Base-by-base conservation (phyloP, 768 basidiomycete genomes). In the Calocybe indica region DNA sequence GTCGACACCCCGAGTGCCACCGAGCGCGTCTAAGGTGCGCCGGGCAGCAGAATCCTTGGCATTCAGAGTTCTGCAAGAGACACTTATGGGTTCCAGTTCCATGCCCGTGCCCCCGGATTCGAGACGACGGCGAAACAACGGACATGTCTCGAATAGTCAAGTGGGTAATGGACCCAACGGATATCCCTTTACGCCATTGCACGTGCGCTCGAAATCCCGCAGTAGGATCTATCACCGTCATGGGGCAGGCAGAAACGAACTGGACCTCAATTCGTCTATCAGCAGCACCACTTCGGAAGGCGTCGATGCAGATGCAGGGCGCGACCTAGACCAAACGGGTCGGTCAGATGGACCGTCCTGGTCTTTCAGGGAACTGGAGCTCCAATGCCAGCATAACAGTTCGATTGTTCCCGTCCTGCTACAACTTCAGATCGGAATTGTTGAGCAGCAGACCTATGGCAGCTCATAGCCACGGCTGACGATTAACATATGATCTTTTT, bases 311-410 rank as follows among this genome's bases (percentile, higher is more conserved):
- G 50, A 49, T 43, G 53, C 50, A 10, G 49, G 40, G 46, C 55
- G 38, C 49, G 54, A 48, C 52, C 59, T 57, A 32, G 62, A 58
- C 15, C 57, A 57, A 36, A 58, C 8, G 63, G 63, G 38, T 57
- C 61, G 10, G 68, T 62, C 52, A 62, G 56, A 45, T 53, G 76
- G 76, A 33, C 74, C 74, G 35, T 52, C 82, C 46, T 88, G 85
- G 83, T 87, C 82, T 32, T 82, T 88, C n/a, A 80, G 82, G 48
- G 93, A 95, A 57, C 66, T 98, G 51, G 83, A 89, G 59, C 65
- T 85, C 57, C 79, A 88, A 31, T 94, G 92, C 61, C 80, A 83
- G 54, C 93, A 96, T 64, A 98, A 96, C 57, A 92, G 92, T 59
- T 75, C 88, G 10, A 81, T 97, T 34, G 78, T 88, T 3, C 69